Conservation (phyloP, 495 filamentous ascomycete species). For the Penicillium coprophilum region DNA sequence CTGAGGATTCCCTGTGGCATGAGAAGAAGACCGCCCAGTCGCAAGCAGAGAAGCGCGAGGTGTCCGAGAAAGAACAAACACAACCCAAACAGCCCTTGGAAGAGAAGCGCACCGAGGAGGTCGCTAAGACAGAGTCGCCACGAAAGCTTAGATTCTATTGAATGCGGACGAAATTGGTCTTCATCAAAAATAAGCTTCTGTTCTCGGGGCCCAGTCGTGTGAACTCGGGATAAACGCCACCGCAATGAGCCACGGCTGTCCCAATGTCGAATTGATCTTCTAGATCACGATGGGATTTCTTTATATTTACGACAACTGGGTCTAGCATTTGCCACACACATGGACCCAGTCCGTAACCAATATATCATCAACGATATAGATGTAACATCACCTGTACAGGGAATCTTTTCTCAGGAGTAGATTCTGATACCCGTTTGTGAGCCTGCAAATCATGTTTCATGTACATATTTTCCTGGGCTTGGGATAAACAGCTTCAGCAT, state of each 20-base stretch:
- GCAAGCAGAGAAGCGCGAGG: slow-evolving; percentile 8
- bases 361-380: slow-evolving; percentile 1
- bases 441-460: slow-evolving; percentile 4
- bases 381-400: slow-evolving; percentile 13
- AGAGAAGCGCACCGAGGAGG: slow-evolving; percentile 21
- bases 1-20: slow-evolving; percentile 67
- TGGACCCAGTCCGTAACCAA: background rate
- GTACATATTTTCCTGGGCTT: slow-evolving; percentile 7
- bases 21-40: slow-evolving; percentile 21
- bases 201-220: background rate
- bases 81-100: slow-evolving; percentile 10
- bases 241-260: background rate
- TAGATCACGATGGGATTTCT: background rate
- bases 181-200: background rate
- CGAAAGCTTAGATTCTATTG: slow-evolving; percentile 41
- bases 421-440: slow-evolving; percentile 9
- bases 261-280: background rate
- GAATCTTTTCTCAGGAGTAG: slow-evolving; percentile 3
- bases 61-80: slow-evolving; percentile 9
- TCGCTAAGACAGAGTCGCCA: slow-evolving; percentile 20
- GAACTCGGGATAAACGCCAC: background rate
- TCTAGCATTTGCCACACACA: background rate
- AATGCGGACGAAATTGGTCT: background rate
- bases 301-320: background rate
- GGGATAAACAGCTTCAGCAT: background rate